phyloP scores from a whole-genome alignment of 2,329 filamentous ascomycete species.

The Verticillium albo-atrum region DNA sequence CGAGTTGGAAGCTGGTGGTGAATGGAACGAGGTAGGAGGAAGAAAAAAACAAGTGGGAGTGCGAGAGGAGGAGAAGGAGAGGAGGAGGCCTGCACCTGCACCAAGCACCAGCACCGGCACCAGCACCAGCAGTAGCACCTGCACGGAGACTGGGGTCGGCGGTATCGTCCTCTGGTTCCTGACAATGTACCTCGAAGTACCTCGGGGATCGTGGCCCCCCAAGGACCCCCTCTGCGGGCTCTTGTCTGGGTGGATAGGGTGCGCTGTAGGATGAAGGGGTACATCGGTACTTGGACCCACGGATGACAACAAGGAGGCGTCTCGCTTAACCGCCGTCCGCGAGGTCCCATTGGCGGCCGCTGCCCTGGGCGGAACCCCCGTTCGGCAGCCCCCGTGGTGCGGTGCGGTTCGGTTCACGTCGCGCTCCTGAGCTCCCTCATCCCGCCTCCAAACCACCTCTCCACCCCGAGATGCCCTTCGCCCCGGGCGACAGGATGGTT shows the following conservation, averaged over 20 bases:
- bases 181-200: background rate
- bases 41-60: conserved; percentile 20
- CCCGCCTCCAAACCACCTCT: conserved; percentile 8
- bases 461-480: conserved; percentile 26
- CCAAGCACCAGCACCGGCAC: conserved; percentile 1
- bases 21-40: conserved; percentile 11
- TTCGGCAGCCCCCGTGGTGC: background rate
- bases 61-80: conserved; percentile 23
- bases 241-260: background rate
- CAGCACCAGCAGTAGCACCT: background rate
- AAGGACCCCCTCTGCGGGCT: background rate
- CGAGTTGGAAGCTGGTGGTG: conserved; percentile 8
- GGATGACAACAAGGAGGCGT: background rate
- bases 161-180: background rate
- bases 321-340: background rate
- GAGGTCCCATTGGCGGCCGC: background rate
- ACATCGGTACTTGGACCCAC: background rate
- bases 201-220: background rate
- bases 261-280: background rate
- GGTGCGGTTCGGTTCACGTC: background rate
- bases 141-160: background rate
- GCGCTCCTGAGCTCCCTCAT: background rate
- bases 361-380: background rate
- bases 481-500: conserved; percentile 21
- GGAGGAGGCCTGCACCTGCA: conserved; percentile 19